Conservation (phyloP, 1,284 basidiomycete species). For the Phlebopus sp. region DNA sequence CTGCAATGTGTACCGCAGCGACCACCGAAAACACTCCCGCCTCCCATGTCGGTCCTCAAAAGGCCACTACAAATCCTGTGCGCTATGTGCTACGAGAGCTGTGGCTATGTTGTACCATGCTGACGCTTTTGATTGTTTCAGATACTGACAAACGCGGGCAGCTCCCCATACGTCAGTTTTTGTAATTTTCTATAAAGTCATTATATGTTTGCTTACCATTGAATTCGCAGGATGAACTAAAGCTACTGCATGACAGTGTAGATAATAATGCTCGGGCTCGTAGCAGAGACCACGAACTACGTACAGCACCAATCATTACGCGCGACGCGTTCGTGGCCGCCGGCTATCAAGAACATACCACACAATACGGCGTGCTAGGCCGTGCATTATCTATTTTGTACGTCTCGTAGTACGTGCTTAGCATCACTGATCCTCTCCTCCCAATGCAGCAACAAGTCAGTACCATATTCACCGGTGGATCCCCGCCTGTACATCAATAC, state of each 20-base stretch:
- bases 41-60: slow-evolving; percentile 13
- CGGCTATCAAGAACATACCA: slow-evolving; percentile 29
- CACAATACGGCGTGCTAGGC: slow-evolving; percentile 61
- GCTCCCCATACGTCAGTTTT: slow-evolving; percentile 23
- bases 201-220: background rate
- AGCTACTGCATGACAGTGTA: slow-evolving; percentile 39
- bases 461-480: slow-evolving; percentile 35
- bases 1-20: background rate
- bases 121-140: slow-evolving; percentile 3
- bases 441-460: slow-evolving; percentile 29
- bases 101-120: background rate
- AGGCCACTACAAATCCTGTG: background rate
- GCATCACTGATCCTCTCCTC: background rate
- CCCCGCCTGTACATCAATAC: slow-evolving; percentile 60
- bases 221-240: slow-evolving; percentile 38
- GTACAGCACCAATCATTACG: slow-evolving; percentile 55
- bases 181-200: background rate
- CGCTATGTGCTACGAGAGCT: background rate
- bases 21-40: background rate
- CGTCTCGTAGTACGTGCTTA: slow-evolving; percentile 11
- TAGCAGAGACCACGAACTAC: slow-evolving; percentile 40
- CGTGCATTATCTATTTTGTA: slow-evolving; percentile 46
- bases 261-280: slow-evolving; percentile 19
- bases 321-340: slow-evolving; percentile 45
- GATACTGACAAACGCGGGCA: slow-evolving; percentile 6